Conservation (phyloP, 352 stramenopile genomes). For the Thraustochytrium sp. region DNA sequence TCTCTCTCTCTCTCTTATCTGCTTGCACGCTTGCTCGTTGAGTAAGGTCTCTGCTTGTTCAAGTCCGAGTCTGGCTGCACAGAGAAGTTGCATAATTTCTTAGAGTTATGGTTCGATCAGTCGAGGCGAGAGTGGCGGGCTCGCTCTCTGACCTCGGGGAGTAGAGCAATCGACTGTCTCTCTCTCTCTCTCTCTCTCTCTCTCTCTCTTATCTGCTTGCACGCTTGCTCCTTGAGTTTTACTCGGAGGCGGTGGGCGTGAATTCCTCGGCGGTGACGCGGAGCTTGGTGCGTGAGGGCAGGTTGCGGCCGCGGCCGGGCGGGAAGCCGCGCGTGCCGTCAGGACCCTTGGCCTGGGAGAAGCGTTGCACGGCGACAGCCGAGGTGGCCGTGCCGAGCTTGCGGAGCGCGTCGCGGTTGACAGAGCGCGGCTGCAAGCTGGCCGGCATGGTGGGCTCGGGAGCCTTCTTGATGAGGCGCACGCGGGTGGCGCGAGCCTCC, state of each 20-base stretch:
- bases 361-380: conserved; percentile 23
- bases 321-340: conserved; percentile 2
- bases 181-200: too few relatives aligned
- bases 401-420: conserved; percentile 12
- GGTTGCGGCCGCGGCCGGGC: background rate
- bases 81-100: too few relatives aligned
- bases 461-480: conserved; percentile 28
- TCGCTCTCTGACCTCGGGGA: too few relatives aligned
- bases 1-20: too few relatives aligned
- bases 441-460: background rate
- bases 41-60: too few relatives aligned
- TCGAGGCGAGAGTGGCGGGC: too few relatives aligned
- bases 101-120: too few relatives aligned
- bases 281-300: conserved; percentile 14
- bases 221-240: too few relatives aligned
- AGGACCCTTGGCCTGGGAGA: conserved; percentile 21
- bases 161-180: too few relatives aligned
- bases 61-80: too few relatives aligned
- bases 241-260: background rate
- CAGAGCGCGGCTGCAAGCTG: background rate
- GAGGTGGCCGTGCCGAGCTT: background rate
- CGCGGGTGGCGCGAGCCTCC: conserved; percentile 5
- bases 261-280: conserved; percentile 36
- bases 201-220: too few relatives aligned
- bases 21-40: too few relatives aligned